Evolutionary conservation across 768 basidiomycete genomes (phyloP).

Genomic region (Pleurotus tuoliensis): DNA sequence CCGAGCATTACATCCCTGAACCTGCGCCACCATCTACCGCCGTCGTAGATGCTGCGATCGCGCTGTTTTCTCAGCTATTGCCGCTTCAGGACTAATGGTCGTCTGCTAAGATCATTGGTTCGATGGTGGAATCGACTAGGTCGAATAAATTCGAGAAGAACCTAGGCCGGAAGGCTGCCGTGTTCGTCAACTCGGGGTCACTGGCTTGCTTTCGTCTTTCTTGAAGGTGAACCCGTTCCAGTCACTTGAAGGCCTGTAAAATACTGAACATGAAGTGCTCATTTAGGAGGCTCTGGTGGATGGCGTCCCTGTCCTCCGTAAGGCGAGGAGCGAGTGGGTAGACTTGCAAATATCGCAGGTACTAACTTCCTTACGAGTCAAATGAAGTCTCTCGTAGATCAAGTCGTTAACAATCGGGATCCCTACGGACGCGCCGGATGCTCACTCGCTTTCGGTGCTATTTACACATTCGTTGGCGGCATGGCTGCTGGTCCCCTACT

Average conservation of each 20-base stretch:
- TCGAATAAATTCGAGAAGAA: conserved; percentile 6
- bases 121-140: conserved; percentile 51
- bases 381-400: conserved; percentile 87
- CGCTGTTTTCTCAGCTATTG: conserved; percentile 76
- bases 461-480: conserved; percentile 89
- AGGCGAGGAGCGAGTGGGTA: conserved; percentile 86
- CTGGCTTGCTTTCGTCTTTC: conserved; percentile 61
- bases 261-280: background rate
- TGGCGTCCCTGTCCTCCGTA: conserved; percentile 71
- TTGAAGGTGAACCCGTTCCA: conserved; percentile 55
- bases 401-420: conserved; percentile 92
- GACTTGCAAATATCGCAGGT: conserved; percentile 74
- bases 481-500: conserved; percentile 92
- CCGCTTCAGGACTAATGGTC: conserved; percentile 69
- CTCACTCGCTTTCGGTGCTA: conserved; percentile 86
- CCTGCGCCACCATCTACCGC: conserved; percentile 76
- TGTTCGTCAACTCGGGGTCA: conserved; percentile 73
- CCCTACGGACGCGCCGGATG: conserved; percentile 92
- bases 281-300: conserved; percentile 75
- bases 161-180: conserved; percentile 78
- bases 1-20: conserved; percentile 47
- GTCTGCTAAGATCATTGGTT: conserved; percentile 31
- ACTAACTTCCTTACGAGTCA: conserved; percentile 82
- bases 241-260: too few relatives aligned
- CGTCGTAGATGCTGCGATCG: conserved; percentile 84